A percentile compares a stretch with the other conserved stretches of the same genome.
Conservation (phyloP, 768 basidiomycete species). For the Serendipita indica region DNA sequence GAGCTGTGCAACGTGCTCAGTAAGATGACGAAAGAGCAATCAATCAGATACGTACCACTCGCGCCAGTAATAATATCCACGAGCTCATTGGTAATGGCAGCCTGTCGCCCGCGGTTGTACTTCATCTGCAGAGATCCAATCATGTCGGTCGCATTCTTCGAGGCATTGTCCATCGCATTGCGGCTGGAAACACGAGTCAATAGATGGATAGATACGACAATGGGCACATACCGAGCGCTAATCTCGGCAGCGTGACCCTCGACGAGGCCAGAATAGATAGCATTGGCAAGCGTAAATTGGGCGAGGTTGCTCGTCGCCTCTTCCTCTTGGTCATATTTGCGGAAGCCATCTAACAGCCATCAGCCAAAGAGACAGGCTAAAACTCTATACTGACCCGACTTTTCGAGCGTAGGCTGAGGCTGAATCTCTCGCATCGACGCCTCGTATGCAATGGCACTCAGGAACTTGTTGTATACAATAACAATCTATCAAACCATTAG, state of each 20-base stretch:
- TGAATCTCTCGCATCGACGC: conserved; percentile 57
- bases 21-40: no score
- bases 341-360: conserved; percentile 59
- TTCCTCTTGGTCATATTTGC: conserved; percentile 94
- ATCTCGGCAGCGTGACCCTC: conserved; percentile 95
- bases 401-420: conserved; percentile 66
- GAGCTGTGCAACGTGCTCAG: no score
- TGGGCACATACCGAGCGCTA: conserved; percentile 57
- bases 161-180: conserved; percentile 99
- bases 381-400: conserved; percentile 44
- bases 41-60: not conserved
- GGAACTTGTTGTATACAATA: conserved; percentile 71
- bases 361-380: not conserved
- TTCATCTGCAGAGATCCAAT: conserved; percentile 75
- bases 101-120: conserved; percentile 98
- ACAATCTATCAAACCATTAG: conserved; percentile 26
- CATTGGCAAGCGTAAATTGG: conserved; percentile 93
- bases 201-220: conserved; percentile 17
- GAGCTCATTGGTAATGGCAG: conserved; percentile 90
- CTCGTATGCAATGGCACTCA: conserved; percentile 87
- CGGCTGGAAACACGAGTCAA: conserved; percentile 35
- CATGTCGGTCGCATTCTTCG: conserved; percentile 97
- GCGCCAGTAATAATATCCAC: conserved; percentile 84
- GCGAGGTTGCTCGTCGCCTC: conserved; percentile 85
- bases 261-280: conserved; percentile 83